A percentile compares a stretch with the other conserved stretches of the same genome.
Evolutionary conservation across 2,329 filamentous ascomycete genomes (phyloP).

Genomic region (Phialemonium atrogriseum): DNA sequence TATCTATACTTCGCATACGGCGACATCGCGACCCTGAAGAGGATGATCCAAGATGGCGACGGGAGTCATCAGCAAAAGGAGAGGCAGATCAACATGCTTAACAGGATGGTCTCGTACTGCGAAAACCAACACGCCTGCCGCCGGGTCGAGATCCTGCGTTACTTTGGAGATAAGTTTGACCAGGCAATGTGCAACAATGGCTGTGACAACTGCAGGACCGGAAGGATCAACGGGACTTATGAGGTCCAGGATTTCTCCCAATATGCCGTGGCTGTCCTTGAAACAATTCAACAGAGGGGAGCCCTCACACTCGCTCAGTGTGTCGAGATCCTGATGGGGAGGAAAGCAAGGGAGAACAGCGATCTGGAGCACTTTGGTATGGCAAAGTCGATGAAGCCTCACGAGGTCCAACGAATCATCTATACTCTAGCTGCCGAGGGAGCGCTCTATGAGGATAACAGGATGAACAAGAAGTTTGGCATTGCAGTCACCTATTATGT

Average conservation of each 20-base stretch:
- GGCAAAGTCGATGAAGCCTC: constrained; percentile 61
- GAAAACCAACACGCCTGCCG: constrained; percentile 85
- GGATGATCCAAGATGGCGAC: constrained; percentile 77
- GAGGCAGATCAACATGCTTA: constrained; percentile 76
- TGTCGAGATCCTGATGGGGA: constrained; percentile 75
- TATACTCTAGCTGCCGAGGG: constrained; percentile 66
- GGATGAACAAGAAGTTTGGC: constrained; percentile 47
- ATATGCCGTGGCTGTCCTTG: constrained; percentile 63
- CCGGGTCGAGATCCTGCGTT: constrained; percentile 78
- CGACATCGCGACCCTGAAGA: constrained; percentile 65
- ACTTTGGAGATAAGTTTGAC: constrained; percentile 83
- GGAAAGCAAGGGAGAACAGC: constrained; percentile 49
- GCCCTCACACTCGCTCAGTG: constrained; percentile 71
- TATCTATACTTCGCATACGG: constrained; percentile 81
- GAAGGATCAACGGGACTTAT: constrained; percentile 43
- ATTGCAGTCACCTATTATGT: constrained; percentile 70
- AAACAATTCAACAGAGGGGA: constrained; percentile 52
- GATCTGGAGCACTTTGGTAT: constrained; percentile 54
- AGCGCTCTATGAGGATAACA: constrained; percentile 63
- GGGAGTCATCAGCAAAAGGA: constrained; percentile 72
- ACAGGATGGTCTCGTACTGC: constrained; percentile 77
- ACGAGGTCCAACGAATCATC: constrained; percentile 79
- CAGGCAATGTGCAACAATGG: constrained; percentile 60
- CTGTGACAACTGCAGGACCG: constrained; percentile 86
- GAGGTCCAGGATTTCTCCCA: constrained; percentile 69